Conservation (phyloP, 2,329 filamentous ascomycete species). For the Hymenoscyphus fructigenus region DNA sequence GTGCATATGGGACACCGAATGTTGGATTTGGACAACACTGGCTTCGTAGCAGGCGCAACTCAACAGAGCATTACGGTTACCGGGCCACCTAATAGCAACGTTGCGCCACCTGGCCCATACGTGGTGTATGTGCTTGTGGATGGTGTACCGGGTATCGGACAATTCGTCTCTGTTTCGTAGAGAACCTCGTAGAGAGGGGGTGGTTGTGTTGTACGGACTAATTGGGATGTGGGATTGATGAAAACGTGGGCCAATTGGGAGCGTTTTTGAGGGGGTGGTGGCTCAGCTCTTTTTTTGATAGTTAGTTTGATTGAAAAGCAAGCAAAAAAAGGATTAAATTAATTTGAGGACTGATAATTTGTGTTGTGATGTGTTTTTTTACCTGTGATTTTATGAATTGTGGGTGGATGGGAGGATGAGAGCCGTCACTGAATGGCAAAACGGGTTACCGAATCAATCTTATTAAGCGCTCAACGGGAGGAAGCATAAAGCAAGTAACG, state of each 20-base stretch:
- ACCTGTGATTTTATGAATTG: too few relatives aligned
- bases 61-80: slow-evolving; percentile 50
- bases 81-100: slow-evolving; percentile 53
- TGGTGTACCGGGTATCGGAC: slow-evolving; percentile 34
- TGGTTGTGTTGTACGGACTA: background rate
- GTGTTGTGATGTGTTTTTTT: too few relatives aligned
- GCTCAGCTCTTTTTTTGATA: too few relatives aligned
- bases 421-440: too few relatives aligned
- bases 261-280: background rate
- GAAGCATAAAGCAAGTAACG: too few relatives aligned
- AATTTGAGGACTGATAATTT: too few relatives aligned
- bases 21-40: slow-evolving; percentile 50
- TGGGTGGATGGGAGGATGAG: too few relatives aligned
- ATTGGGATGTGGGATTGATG: background rate
- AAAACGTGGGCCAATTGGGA: background rate
- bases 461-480: too few relatives aligned
- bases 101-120: slow-evolving; percentile 59
- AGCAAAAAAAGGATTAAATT: too few relatives aligned
- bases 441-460: too few relatives aligned
- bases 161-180: slow-evolving; percentile 33
- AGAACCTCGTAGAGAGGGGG: background rate
- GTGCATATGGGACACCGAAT: slow-evolving; percentile 62
- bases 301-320: too few relatives aligned
- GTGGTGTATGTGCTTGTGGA: slow-evolving; percentile 55
- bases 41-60: slow-evolving; percentile 44